Evolutionary conservation across 2,329 filamentous ascomycete genomes (phyloP), one percentile per base, ranked within the genome.

Genomic region (Penicillium decumbens): DNA sequence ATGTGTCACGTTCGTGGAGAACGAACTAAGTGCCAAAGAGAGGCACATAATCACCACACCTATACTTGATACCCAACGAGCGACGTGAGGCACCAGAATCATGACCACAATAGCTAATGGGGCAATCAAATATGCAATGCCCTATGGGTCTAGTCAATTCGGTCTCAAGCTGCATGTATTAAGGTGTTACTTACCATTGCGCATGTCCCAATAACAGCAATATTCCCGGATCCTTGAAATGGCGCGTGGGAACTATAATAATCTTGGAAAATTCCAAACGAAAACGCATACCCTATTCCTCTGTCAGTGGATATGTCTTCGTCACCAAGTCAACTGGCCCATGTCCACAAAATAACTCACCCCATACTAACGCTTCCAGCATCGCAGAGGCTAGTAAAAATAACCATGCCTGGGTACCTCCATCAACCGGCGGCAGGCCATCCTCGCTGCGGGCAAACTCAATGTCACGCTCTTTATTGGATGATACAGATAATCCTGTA

Each of bases 221-320:
- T 81, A 27, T 61, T 57, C 38, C 74, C 71, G 0, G 75, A 63
- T 20, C 55, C 55, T 40, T 62, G 53, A 46, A 88, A 88, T 1
- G 80, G 78, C 3, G 75, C 75, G 47, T 83, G 75, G 1, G 72
- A 77, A 35, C 74, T 78, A 65, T 88, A 88, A 65, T 86, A 84
- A 43, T 83, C 77, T 57, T 88, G 83, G 61, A 88, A 88, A 23
- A 89, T 77, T 38, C 85, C 85, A 63, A 84, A 89, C 0, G 82
- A 77, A 48, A 83, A 83, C 0, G 83, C 80, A 49, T 88, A 87
- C 2, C 84, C 83, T 86, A 35, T 9, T 12, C 32, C 3, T 13
- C 18, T 20, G 28, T 53, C 23, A 42, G 28, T n/a, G 10, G 10
- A 9, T 7, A 9, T 20, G 8, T 20, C 15, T 5, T 9, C 7